A percentile compares a stretch with the other conserved stretches of the same genome.
These are phyloP conservation scores for Cyberlindnera euphorbiae DNA, from an alignment of 805 yeast genomes.

Conservation along the genomic window DNA sequence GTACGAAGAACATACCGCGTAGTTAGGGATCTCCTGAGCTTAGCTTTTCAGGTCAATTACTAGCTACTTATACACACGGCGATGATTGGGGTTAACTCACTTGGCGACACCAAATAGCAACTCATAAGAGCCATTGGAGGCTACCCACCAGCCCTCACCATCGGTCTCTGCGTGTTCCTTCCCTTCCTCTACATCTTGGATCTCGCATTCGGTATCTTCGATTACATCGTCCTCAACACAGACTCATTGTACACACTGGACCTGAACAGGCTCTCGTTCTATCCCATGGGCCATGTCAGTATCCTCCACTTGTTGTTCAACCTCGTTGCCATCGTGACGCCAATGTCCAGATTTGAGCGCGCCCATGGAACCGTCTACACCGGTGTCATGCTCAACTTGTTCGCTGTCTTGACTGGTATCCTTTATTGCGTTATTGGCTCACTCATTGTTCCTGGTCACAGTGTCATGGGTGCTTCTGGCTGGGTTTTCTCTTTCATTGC, in stretches of 20 bases:
- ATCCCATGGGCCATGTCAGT: slow-evolving; percentile 65
- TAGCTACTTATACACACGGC: too few species aligned
- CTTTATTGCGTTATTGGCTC: slow-evolving; percentile 27
- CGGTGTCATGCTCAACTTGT: slow-evolving; percentile 69
- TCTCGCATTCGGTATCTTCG: slow-evolving; percentile 25
- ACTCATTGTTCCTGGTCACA: slow-evolving; percentile 44
- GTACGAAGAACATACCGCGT: too few species aligned
- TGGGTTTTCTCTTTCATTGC: slow-evolving; percentile 67
- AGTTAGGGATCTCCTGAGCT: too few species aligned
- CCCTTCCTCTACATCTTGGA: slow-evolving; percentile 38
- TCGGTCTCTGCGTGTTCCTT: slow-evolving; percentile 56
- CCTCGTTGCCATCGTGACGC: slow-evolving; percentile 49
- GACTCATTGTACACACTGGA: slow-evolving; percentile 45
- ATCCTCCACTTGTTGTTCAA: slow-evolving; percentile 60
- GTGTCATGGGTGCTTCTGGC: slow-evolving; percentile 65
- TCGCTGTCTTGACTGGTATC: slow-evolving; percentile 62
- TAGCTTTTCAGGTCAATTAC: too few species aligned
- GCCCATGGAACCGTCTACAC: slow-evolving; percentile 81
- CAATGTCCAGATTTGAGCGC: slow-evolving; percentile 62
- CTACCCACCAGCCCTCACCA: slow-evolving; percentile 55
- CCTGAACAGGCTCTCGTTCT: slow-evolving; percentile 45
- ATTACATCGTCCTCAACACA: slow-evolving; percentile 48
- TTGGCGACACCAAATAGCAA: not conserved
- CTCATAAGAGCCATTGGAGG: slow-evolving; percentile 9
- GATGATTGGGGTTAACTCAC: not conserved